Conservation (phyloP, 768 basidiomycete species). For the Suillus bovinus region DNA sequence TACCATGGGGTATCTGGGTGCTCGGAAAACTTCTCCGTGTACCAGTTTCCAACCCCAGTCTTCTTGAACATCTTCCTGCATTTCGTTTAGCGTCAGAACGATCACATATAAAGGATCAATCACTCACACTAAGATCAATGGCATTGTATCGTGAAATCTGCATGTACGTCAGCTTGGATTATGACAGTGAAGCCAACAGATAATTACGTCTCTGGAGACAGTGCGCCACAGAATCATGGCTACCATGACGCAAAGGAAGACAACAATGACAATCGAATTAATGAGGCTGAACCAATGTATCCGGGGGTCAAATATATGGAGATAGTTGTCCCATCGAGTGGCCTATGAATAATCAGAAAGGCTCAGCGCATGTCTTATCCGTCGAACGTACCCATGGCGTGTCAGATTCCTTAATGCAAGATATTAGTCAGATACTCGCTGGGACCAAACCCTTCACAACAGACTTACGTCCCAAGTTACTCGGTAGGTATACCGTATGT, state of each 20-base stretch:
- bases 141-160: conserved; percentile 94
- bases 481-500: conserved; percentile 83
- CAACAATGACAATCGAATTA: conserved; percentile 88
- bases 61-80: conserved; percentile 92
- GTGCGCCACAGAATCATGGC: conserved; percentile 86
- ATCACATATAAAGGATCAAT: background rate
- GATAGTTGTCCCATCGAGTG: conserved; percentile 94
- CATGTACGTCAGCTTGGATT: conserved; percentile 13
- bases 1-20: conserved; percentile 73
- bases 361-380: background rate
- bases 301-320: conserved; percentile 89
- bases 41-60: conserved; percentile 99
- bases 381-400: conserved; percentile 68
- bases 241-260: conserved; percentile 93
- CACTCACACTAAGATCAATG: conserved; percentile 80
- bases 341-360: conserved; percentile 51
- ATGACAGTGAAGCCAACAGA: conserved; percentile 9
- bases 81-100: conserved; percentile 2
- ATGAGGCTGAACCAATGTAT: conserved; percentile 97
- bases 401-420: conserved; percentile 63
- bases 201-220: conserved; percentile 81
- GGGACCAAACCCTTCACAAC: conserved; percentile 6
- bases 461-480: conserved; percentile 79
- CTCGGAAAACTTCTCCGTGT: conserved; percentile 93
- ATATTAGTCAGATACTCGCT: background rate